Base-by-base conservation (phyloP, 768 basidiomycete species). In the Psilocybe cubensis region DNA sequence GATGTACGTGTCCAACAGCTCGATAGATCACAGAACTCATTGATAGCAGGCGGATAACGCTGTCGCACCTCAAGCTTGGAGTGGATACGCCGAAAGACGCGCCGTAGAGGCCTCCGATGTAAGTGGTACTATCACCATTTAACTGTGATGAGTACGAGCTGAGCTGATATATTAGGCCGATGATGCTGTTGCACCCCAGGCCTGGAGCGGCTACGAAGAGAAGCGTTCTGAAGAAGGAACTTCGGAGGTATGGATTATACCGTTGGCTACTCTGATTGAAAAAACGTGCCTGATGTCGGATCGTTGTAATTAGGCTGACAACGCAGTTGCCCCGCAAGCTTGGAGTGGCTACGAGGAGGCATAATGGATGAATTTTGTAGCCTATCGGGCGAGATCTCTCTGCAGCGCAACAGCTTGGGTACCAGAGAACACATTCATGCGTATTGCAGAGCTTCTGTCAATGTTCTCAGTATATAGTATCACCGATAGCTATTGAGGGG, bases 191-290 rank as follows among this genome's bases (percentile, higher is more conserved):
- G 25, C 23, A 25, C 51, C 51, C 42, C 38, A 41, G 17, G 51
- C 51, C 33, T 52, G 56, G 56, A 51, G 56, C 45, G 56, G 56
- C 21, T 60, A 51, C 45, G 61, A n/a, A 46, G 65, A 52, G 14
- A 17, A 31, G 25, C 28, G 25, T 17, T 25, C 46, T 18, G n/a
- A 28, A 4, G 27, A 29, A 46, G 14, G 24, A 17, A 12, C 12
- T 20, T 24, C 23, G 3, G 21, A 46, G 8, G 44, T 38, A 38
- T 38, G 35, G n/a, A n/a, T n/a, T n/a, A n/a, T n/a, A n/a, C n/a
- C n/a, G n/a, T n/a, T n/a, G n/a, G n/a, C n/a, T n/a, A n/a, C n/a
- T n/a, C n/a, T n/a, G n/a, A n/a, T n/a, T n/a, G n/a, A n/a, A n/a
- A n/a, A n/a, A n/a, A n/a, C n/a, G n/a, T n/a, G n/a, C n/a, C n/a